phyloP scores from a whole-genome alignment of 2,329 filamentous ascomycete species.

The Cladosporium sp. region DNA sequence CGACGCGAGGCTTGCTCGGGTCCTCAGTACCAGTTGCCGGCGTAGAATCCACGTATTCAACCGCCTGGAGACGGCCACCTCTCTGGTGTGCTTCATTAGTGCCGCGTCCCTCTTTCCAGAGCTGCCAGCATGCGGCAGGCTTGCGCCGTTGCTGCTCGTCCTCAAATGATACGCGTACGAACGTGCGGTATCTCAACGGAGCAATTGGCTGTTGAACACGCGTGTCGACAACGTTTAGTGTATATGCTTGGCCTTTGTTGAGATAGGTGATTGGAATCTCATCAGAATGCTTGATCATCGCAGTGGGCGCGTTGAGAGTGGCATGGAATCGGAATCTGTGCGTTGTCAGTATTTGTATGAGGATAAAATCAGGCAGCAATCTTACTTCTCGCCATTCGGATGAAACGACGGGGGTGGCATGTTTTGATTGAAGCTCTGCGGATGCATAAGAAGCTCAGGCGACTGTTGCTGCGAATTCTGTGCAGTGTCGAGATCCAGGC shows the following conservation, averaged over 20 bases:
- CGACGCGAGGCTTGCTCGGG: slow-evolving; percentile 42
- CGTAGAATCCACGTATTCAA: slow-evolving; percentile 77
- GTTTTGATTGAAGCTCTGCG: slow-evolving; percentile 47
- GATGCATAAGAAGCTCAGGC: slow-evolving; percentile 55
- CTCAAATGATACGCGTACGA: slow-evolving; percentile 92
- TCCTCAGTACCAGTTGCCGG: slow-evolving; percentile 51
- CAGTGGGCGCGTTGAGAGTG: slow-evolving; percentile 87
- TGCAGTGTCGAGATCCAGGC: slow-evolving; percentile 52
- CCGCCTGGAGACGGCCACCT: slow-evolving; percentile 85
- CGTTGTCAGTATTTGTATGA: slow-evolving; percentile 15
- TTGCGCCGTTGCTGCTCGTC: slow-evolving; percentile 87
- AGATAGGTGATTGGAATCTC: slow-evolving; percentile 97
- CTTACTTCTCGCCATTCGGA: slow-evolving; percentile 40
- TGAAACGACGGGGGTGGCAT: slow-evolving; percentile 33
- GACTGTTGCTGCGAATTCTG: slow-evolving; percentile 59
- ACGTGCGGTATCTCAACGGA: slow-evolving; percentile 77
- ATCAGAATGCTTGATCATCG: slow-evolving; percentile 85
- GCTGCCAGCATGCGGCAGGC: slow-evolving; percentile 77
- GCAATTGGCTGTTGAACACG: slow-evolving; percentile 53
- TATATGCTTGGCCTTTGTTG: slow-evolving; percentile 95
- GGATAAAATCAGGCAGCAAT: not conserved
- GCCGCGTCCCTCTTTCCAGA: slow-evolving; percentile 96
- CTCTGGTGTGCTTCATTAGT: slow-evolving; percentile 91
- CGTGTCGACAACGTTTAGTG: slow-evolving; percentile 77
- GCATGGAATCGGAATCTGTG: slow-evolving; percentile 78